Base-by-base conservation (phyloP, 306 rosid genomes). In the Cucumis cinereus region DNA sequence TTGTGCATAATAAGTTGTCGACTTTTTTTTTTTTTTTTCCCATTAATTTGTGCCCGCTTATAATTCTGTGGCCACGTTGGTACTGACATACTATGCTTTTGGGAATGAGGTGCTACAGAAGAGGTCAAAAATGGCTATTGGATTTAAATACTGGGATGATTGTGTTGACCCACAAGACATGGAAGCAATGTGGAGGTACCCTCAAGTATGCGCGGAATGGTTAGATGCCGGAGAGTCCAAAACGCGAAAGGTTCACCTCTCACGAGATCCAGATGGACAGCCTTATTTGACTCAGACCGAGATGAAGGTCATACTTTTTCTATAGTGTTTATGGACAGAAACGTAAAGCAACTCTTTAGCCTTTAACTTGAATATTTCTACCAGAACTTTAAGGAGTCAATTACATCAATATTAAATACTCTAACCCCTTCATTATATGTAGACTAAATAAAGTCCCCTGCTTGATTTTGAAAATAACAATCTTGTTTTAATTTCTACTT, bases 221-320 rank as follows among this genome's bases (percentile, higher is more conserved):
- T 59, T 85, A 79, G 88, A 84, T 64, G 98, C 90, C 53, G 98
- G 97, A 20, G 98, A 93, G 78, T 78, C 81, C 3, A 90, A 73
- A 86, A 81, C 75, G 38, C 88, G 57, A 67, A 91, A 85, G 82
- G 87, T 93, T 81, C 98, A 91, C 69, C 87, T 93, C 76, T 91
- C 92, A 5, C 90, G 98, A 8, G 94, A 93, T 89, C 98, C 98
- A 8, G 98, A 93, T 43, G 98, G 97, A 17, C 91, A 93, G 62
- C 87, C 91, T 30, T 91, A 87, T 81, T 78, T 93, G 83, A 93
- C 98, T 57, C 97, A 90, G 77, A 91, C 89, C 3, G 98, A 93
- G 87, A 88, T 93, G 92, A 91, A 86, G 97, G 96, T 91, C 77
- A 74, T 49, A 40, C 49, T 1, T 57, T 67, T 23, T 58, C 71